A percentile compares a stretch with the other conserved stretches of the same genome.
Conservation (phyloP, 2,329 filamentous ascomycete species). For the Hypoxylon sp. region DNA sequence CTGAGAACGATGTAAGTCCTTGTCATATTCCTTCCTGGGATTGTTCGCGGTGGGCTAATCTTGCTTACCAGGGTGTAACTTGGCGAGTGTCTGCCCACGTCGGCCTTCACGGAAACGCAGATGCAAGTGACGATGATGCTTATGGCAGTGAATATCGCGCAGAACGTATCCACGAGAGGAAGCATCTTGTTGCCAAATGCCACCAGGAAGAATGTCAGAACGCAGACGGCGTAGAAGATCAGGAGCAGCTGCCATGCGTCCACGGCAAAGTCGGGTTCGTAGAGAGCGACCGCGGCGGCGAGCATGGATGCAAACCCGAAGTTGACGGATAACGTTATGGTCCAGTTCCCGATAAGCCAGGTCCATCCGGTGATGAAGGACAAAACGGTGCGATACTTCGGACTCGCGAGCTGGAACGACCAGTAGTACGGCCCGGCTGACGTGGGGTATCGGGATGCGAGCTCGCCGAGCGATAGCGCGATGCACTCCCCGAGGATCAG, state of each 20-base stretch:
- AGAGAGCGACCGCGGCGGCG: slow-evolving; percentile 61
- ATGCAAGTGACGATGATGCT: slow-evolving; percentile 66
- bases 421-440: slow-evolving; percentile 63
- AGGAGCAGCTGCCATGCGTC: slow-evolving; percentile 66
- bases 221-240: slow-evolving; percentile 68
- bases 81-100: slow-evolving; percentile 60
- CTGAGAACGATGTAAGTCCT: slow-evolving; percentile 19
- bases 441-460: slow-evolving; percentile 61
- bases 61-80: slow-evolving; percentile 55
- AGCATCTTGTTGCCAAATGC: slow-evolving; percentile 65
- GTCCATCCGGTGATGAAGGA: slow-evolving; percentile 63
- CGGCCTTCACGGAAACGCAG: slow-evolving; percentile 62
- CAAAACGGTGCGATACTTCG: slow-evolving; percentile 53
- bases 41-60: neutral
- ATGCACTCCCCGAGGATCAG: slow-evolving; percentile 62
- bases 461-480: slow-evolving; percentile 59
- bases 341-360: slow-evolving; percentile 62
- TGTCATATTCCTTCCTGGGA: neutral
- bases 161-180: slow-evolving; percentile 66
- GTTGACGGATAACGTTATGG: slow-evolving; percentile 61
- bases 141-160: slow-evolving; percentile 62
- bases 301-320: slow-evolving; percentile 65
- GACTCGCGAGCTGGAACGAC: slow-evolving; percentile 58
- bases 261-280: slow-evolving; percentile 61
- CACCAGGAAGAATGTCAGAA: slow-evolving; percentile 63